A percentile compares a stretch with the other conserved stretches of the same genome.
Evolutionary conservation across 2,329 filamentous ascomycete species (phyloP).

Genomic region (Calycina marina): DNA sequence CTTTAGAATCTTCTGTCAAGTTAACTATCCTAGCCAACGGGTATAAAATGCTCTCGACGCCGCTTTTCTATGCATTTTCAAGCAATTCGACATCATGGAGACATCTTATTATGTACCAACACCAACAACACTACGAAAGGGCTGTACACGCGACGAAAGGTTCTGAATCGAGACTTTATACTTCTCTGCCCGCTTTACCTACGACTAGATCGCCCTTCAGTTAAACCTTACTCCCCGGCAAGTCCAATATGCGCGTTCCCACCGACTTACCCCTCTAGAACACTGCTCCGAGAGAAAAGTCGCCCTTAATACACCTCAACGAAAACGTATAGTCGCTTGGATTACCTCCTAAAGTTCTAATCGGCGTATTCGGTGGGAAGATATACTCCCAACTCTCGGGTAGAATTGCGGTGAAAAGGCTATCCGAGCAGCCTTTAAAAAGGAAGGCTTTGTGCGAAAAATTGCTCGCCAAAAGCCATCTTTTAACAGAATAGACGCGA

Average conservation of each 20-base stretch:
- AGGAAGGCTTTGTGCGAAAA: slow-evolving; percentile 6
- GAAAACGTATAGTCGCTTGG: slow-evolving; percentile 8
- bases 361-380: slow-evolving; percentile 4
- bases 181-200: too few species aligned
- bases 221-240: neutral
- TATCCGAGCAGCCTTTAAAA: slow-evolving; percentile 5
- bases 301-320: slow-evolving; percentile 8
- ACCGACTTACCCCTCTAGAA: neutral
- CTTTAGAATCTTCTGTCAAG: too few species aligned
- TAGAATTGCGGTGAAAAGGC: slow-evolving; percentile 8
- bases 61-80: too few species aligned
- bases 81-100: too few species aligned
- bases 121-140: too few species aligned
- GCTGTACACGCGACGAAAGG: too few species aligned
- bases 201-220: too few species aligned
- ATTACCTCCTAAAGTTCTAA: slow-evolving; percentile 5
- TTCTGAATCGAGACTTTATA: too few species aligned
- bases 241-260: neutral
- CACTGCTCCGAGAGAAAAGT: neutral
- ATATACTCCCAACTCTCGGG: slow-evolving; percentile 4
- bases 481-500: too few species aligned
- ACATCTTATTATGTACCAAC: too few species aligned
- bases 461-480: slow-evolving; percentile 1
- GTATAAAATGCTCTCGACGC: too few species aligned
- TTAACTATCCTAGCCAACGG: too few species aligned